Conservation (phyloP, 2,329 filamentous ascomycete species). For the Waltergamsia citrina region DNA sequence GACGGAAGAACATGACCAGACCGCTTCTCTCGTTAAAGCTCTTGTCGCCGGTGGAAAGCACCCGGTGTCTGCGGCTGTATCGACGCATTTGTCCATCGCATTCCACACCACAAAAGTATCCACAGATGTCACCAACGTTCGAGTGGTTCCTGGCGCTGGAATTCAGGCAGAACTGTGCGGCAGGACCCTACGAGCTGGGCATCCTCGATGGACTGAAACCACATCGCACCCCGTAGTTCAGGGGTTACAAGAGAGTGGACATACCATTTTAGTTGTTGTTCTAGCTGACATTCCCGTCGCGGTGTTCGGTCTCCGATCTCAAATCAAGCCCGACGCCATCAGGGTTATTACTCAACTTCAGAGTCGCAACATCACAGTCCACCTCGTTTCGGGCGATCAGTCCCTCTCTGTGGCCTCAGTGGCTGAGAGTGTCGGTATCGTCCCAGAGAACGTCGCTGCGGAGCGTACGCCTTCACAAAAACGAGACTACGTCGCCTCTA, state of each 20-base stretch:
- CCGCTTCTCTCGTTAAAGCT: slow-evolving; percentile 15
- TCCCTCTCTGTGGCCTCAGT: too few species aligned
- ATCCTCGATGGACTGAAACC: slow-evolving; percentile 30
- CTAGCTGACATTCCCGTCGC: slow-evolving; percentile 20
- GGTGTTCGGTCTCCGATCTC: slow-evolving; percentile 37
- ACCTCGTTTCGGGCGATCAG: too few species aligned
- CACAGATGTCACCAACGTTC: too few species aligned
- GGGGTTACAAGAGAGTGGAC: slow-evolving; percentile 10
- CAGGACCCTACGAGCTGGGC: slow-evolving; percentile 29
- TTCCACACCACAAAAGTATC: too few species aligned
- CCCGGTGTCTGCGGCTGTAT: slow-evolving; percentile 41
- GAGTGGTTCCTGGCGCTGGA: slow-evolving; percentile 26
- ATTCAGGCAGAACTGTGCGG: slow-evolving; percentile 24
- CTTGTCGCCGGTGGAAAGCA: slow-evolving; percentile 34
- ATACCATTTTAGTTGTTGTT: slow-evolving; percentile 18
- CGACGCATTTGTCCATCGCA: slow-evolving; percentile 32
- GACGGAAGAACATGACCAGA: slow-evolving; percentile 12
- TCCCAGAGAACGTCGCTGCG: too few species aligned
- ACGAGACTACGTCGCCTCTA: too few species aligned
- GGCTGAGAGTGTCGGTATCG: too few species aligned
- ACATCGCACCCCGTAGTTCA: slow-evolving; percentile 10
- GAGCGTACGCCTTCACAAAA: too few species aligned
- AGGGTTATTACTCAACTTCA: slow-evolving; percentile 34
- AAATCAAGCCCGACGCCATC: slow-evolving; percentile 25
- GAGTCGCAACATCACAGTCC: slow-evolving; percentile 34